Evolutionary conservation across 768 basidiomycete genomes (phyloP).

Genomic region (Naematelia aurantialba): DNA sequence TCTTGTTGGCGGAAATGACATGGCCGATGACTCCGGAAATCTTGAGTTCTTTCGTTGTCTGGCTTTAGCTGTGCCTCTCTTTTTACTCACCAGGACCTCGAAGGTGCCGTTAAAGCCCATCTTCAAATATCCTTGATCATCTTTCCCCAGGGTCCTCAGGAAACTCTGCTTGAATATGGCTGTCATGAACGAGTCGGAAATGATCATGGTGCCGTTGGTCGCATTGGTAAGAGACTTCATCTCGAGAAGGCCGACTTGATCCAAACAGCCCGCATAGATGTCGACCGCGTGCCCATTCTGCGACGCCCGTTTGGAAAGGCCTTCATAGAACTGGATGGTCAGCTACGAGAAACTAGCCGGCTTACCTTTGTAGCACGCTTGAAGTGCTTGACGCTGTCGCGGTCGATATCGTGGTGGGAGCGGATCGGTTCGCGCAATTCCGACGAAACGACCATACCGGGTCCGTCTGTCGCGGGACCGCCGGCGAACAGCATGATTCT

Average conservation of each 20-base stretch:
- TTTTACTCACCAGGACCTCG: conserved; percentile 74
- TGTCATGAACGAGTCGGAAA: conserved; percentile 94
- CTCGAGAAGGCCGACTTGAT: conserved; percentile 94
- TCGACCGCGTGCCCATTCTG: conserved; percentile 94
- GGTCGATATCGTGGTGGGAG: conserved; percentile 97
- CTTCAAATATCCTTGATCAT: conserved; percentile 81
- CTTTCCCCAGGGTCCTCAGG: conserved; percentile 86
- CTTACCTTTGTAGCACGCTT: conserved; percentile 90
- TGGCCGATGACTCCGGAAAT: conserved; percentile 97
- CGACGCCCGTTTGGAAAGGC: conserved; percentile 83
- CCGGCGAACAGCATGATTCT: conserved; percentile 95
- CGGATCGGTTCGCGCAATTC: conserved; percentile 96
- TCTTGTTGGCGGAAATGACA: conserved; percentile 94
- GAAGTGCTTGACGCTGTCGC: conserved; percentile 93
- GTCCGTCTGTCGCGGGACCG: conserved; percentile 92
- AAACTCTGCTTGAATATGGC: conserved; percentile 99
- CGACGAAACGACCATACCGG: conserved; percentile 91
- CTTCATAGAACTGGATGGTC: conserved; percentile 79
- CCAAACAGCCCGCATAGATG: conserved; percentile 92
- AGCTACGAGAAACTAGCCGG: conserved; percentile 7
- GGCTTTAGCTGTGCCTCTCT: neutral
- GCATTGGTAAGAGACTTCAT: conserved; percentile 95
- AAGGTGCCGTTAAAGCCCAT: conserved; percentile 99
- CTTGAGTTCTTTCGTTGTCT: conserved; percentile 98
- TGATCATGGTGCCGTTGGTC: conserved; percentile 92